Evolutionary conservation across 2,329 filamentous ascomycete species (phyloP).

Genomic region (Colletotrichum chlorophyti): DNA sequence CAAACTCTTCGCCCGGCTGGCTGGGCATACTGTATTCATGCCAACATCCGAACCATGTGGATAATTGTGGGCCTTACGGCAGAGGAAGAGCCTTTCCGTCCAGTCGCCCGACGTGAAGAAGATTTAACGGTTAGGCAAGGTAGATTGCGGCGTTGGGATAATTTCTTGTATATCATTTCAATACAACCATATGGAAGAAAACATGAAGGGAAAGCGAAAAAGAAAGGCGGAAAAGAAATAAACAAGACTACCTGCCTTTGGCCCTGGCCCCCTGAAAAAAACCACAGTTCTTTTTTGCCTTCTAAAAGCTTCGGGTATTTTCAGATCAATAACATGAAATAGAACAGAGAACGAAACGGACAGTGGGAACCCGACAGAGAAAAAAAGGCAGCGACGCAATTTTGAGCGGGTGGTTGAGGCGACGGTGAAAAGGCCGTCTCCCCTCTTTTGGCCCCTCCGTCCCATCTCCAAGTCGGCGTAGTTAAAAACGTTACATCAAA

Average conservation of each 20-base stretch:
- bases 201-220: slow-evolving; percentile 20
- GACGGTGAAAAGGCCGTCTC: neutral
- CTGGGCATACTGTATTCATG: slow-evolving; percentile 1
- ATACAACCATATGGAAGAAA: slow-evolving; percentile 22
- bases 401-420: no score
- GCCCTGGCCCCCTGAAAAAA: slow-evolving; percentile 11
- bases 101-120: neutral
- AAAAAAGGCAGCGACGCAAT: neutral
- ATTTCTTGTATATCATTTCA: slow-evolving; percentile 28
- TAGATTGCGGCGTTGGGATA: slow-evolving; percentile 4
- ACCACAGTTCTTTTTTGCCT: slow-evolving; percentile 25
- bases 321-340: slow-evolving; percentile 26
- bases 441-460: neutral
- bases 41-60: neutral
- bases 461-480: slow-evolving; percentile 3
- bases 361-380: neutral
- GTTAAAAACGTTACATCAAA: slow-evolving; percentile 20
- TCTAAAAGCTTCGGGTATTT: slow-evolving; percentile 30
- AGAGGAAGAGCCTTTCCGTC: neutral
- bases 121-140: no score
- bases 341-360: slow-evolving; percentile 4
- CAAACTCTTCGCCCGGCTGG: slow-evolving; percentile 13
- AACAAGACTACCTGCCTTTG: slow-evolving; percentile 5
- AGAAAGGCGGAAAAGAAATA: neutral
- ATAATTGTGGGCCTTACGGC: slow-evolving; percentile 2